These are phyloP conservation scores for Cyclotella cryptica DNA, from an alignment of 108 stramenopile species.

Conservation along the genomic window DNA sequence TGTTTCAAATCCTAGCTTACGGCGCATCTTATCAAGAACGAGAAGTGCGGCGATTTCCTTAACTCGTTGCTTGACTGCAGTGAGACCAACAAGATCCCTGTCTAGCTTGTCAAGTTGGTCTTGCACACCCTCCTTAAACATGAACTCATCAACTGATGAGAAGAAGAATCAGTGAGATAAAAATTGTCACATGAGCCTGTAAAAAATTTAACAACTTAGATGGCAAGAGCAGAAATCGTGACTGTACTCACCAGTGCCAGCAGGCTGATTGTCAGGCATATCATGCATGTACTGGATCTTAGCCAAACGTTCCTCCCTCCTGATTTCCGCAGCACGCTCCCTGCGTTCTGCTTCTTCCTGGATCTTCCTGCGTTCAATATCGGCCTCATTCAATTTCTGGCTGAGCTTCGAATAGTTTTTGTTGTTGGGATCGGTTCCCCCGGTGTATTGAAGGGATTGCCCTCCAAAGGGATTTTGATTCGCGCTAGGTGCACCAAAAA, in stretches of 20 bases:
- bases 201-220: background rate
- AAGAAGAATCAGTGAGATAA: conserved; percentile 12
- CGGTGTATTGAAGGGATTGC: conserved; percentile 79
- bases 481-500: conserved; percentile 7
- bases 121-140: conserved; percentile 98
- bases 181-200: background rate
- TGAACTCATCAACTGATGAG: conserved; percentile 91
- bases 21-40: conserved; percentile 98
- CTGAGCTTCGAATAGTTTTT: conserved; percentile 75
- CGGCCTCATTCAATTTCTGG: conserved; percentile 88
- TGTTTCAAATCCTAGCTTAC: conserved; percentile 97
- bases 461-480: conserved; percentile 73
- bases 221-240: background rate
- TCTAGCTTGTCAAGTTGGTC: conserved; percentile 96
- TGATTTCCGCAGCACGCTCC: conserved; percentile 93
- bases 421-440: conserved; percentile 74
- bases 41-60: conserved; percentile 97
- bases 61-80: conserved; percentile 95
- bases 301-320: conserved; percentile 84
- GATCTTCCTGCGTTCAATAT: conserved; percentile 92
- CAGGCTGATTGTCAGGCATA: conserved; percentile 90
- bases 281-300: conserved; percentile 95
- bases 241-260: conserved; percentile 83
- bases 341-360: conserved; percentile 76
- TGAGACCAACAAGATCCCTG: conserved; percentile 91